These are phyloP conservation scores for Podospora fimiseda DNA, from an alignment of 495 filamentous ascomycete genomes.

Conservation along the genomic window DNA sequence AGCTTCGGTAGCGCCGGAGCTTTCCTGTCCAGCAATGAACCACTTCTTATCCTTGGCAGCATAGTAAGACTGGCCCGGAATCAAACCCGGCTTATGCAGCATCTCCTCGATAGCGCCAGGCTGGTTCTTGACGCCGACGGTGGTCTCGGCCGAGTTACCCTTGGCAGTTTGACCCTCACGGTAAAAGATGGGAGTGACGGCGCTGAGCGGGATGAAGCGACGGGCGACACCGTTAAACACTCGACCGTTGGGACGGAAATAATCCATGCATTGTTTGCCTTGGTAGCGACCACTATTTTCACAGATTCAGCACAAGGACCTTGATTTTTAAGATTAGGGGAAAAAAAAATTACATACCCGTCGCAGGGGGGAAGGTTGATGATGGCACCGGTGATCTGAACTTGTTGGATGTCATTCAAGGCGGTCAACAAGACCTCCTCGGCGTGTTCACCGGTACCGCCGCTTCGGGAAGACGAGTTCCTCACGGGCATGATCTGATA, in stretches of 20 bases:
- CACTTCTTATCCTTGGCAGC: not conserved
- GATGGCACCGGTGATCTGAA: not conserved
- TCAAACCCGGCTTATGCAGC: not conserved
- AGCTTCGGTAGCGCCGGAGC: not conserved
- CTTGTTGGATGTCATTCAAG: not conserved
- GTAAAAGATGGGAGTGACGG: not conserved
- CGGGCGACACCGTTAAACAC: not conserved
- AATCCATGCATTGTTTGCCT: not conserved
- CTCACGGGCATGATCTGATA: not conserved
- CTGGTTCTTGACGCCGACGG: not conserved
- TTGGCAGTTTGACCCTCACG: not conserved
- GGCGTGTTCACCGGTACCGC: not conserved
- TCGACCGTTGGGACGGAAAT: not conserved
- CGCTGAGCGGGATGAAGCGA: not conserved
- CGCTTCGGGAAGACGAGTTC: not conserved
- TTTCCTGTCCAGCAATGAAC: not conserved
- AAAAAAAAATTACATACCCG: too few species aligned
- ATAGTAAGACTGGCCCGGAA: not conserved
- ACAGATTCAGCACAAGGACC: not conserved
- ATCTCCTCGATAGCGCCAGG: not conserved
- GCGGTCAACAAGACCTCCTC: not conserved
- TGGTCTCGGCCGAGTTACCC: not conserved
- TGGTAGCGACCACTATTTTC: not conserved
- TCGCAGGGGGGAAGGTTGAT: not conserved
- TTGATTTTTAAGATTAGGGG: too few species aligned